These are phyloP conservation scores for Taiozyma onychis DNA, from an alignment of 1,139 yeast species.

Conservation along the genomic window DNA sequence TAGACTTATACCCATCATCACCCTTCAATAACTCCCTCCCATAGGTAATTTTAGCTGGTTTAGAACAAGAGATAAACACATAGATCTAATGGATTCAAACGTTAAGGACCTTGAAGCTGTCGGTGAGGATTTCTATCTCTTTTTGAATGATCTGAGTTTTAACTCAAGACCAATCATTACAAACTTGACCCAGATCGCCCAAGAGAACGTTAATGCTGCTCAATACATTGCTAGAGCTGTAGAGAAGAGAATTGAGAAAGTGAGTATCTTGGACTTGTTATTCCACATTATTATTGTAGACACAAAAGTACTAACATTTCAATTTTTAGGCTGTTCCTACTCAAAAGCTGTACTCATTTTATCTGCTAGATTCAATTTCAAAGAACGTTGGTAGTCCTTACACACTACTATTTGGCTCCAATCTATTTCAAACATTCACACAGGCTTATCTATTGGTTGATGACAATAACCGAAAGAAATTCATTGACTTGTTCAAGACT, in stretches of 20 bases:
- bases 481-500: conserved; percentile 74
- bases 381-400: conserved; percentile 90
- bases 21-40: neutral
- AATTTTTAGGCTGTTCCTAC: conserved; percentile 40
- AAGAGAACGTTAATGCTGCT: conserved; percentile 74
- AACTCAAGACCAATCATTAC: conserved; percentile 89
- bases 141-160: conserved; percentile 73
- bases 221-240: conserved; percentile 72
- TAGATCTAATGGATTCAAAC: neutral
- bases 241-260: conserved; percentile 54
- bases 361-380: conserved; percentile 87
- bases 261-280: conserved; percentile 5
- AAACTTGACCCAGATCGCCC: conserved; percentile 80
- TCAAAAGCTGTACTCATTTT: conserved; percentile 78
- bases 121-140: conserved; percentile 59
- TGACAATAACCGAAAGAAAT: conserved; percentile 66
- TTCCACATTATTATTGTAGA: too few species aligned
- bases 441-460: conserved; percentile 74
- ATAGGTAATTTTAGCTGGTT: neutral
- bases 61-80: neutral
- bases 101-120: conserved; percentile 32
- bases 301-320: neutral
- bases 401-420: conserved; percentile 63
- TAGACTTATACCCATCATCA: neutral
- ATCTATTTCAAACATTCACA: conserved; percentile 62